phyloP scores from a whole-genome alignment of 305 asterid genomes.

The Fraxinus angustifolia region DNA sequence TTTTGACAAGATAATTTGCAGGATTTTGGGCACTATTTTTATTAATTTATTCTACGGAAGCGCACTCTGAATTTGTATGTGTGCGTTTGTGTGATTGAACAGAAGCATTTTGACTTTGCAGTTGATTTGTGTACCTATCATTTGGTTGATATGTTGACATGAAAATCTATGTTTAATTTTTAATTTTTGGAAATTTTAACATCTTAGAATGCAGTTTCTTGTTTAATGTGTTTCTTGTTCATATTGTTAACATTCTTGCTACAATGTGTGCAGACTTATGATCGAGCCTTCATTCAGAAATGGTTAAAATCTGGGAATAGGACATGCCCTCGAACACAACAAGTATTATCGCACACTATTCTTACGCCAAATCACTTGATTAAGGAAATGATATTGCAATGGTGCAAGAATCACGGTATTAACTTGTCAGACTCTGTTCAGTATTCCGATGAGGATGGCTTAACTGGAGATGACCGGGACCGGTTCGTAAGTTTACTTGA shows the following conservation, averaged over 20 bases:
- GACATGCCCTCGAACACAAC: constrained; percentile 46
- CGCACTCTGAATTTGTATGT: neutral
- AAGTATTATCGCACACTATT: constrained; percentile 40
- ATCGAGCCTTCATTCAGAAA: constrained; percentile 41
- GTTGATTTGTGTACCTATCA: neutral
- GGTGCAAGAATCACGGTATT: constrained; percentile 41
- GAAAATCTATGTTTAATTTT: neutral
- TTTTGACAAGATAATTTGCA: neutral
- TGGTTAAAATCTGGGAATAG: constrained; percentile 47
- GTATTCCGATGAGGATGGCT: constrained; percentile 35
- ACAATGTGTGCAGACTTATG: constrained; percentile 42
- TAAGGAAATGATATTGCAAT: constrained; percentile 40
- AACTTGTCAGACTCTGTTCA: constrained; percentile 30
- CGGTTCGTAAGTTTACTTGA: constrained; percentile 33
- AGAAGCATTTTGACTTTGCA: neutral
- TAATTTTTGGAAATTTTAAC: neutral
- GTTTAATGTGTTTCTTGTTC: neutral
- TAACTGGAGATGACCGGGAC: constrained; percentile 37
- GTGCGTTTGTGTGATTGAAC: neutral
- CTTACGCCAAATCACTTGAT: constrained; percentile 46
- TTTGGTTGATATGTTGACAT: neutral
- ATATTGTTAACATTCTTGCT: neutral
- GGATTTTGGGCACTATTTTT: neutral
- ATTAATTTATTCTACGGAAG: neutral
- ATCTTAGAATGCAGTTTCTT: neutral